Base-by-base conservation (phyloP, 257 asterid species). In the Gentiana macrophylla region DNA sequence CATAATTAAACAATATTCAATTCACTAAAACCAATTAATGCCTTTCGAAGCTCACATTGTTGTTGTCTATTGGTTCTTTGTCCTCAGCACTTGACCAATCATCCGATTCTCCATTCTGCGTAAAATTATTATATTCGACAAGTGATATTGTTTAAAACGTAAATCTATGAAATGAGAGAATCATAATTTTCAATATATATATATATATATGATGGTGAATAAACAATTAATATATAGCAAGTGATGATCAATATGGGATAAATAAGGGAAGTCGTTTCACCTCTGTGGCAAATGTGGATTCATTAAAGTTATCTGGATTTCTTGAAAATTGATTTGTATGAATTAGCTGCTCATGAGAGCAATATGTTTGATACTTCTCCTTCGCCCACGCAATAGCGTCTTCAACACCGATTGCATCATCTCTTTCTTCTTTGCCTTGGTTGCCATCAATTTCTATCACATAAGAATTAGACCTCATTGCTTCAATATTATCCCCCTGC, bases 361-460 rank as follows among this genome's bases (percentile, higher is more conserved):
- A 60, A 15, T 65, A 76, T 32, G 73, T 49, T 52, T 77, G 93
- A 54, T 71, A 86, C 68, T 79, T 86, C 81, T 79, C 94, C 65
- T 81, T 86, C 0, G 88, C 95, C 94, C 94, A 86, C 0, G 91
- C 95, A 57, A 84, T 84, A 10, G 94, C 94, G 65, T 86, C 95
- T 72, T 84, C 86, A 0, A 86, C 80, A 32, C 83, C 84, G 15
- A 79, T 82, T 7, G 87, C 78, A 60, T 86, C 91, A 32, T 72
- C 77, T 2, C 63, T 59, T 43, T 65, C 83, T 44, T 79, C 90
- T 60, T 79, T 76, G 52, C 60, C 49, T 32, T 65, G 34, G 5
- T 59, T 81, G 7, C 80, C 68, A 53, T 63, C 80, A 68, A 86
- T 79, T 74, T 86, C 88, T 49, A 84, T 86, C 34, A 86, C 91